phyloP scores from a whole-genome alignment of 768 basidiomycete genomes.

The Krasilnikovozyma curviuscula region DNA sequence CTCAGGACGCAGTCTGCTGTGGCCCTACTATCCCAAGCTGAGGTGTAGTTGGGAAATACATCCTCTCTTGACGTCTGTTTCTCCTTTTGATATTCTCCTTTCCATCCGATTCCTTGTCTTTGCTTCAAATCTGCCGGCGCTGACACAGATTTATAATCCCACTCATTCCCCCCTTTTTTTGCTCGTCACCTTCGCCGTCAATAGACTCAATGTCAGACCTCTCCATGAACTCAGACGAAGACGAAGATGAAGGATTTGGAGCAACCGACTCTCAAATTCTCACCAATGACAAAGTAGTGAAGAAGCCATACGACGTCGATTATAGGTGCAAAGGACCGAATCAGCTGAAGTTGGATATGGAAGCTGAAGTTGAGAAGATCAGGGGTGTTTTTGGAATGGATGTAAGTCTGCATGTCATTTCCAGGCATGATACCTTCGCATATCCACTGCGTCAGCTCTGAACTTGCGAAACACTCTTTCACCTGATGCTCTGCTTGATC shows the following conservation, averaged over 20 bases:
- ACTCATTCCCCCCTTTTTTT: too few species aligned
- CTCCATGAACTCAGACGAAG: conserved; percentile 33
- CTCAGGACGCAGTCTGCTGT: too few species aligned
- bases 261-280: conserved; percentile 38
- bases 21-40: too few species aligned
- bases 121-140: too few species aligned
- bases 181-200: too few species aligned
- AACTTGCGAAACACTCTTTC: neutral
- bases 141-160: too few species aligned
- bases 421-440: neutral
- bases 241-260: conserved; percentile 24
- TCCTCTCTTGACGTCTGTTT: too few species aligned
- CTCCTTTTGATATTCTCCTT: too few species aligned
- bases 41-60: too few species aligned
- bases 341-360: conserved; percentile 61
- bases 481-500: neutral
- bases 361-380: conserved; percentile 63
- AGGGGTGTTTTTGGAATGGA: conserved; percentile 72
- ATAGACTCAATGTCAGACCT: too few species aligned
- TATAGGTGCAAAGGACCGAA: conserved; percentile 52
- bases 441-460: neutral
- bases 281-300: conserved; percentile 35
- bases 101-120: too few species aligned
- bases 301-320: conserved; percentile 68
- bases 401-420: conserved; percentile 35